phyloP scores from a whole-genome alignment of 2,329 filamentous ascomycete genomes.

The Pseudogymnoascus sp. region DNA sequence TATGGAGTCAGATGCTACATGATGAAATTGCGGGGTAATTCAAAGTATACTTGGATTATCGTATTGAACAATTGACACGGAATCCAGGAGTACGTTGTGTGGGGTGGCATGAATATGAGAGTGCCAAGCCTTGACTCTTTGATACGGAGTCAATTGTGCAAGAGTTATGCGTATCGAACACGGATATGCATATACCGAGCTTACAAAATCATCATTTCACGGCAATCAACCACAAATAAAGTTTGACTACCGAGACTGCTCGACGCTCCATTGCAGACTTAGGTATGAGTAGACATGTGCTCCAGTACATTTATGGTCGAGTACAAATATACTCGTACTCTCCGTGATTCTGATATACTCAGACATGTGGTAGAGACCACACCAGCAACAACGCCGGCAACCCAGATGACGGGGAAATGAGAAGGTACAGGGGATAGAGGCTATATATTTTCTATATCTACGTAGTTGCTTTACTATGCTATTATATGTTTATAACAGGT shows the following conservation, averaged over 20 bases:
- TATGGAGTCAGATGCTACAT: background rate
- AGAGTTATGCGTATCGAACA: background rate
- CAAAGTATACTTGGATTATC: background rate
- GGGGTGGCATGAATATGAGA: background rate
- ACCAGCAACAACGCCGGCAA: background rate
- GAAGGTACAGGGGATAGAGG: background rate
- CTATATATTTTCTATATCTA: background rate
- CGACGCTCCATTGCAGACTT: background rate
- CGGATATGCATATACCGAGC: background rate
- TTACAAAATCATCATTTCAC: background rate
- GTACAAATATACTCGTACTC: background rate
- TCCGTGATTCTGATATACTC: background rate
- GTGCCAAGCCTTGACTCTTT: background rate
- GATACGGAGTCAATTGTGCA: background rate
- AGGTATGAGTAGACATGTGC: background rate
- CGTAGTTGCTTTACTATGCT: background rate
- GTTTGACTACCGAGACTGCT: background rate
- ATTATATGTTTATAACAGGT: background rate
- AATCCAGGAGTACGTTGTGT: background rate
- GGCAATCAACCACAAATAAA: background rate
- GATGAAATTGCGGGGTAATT: background rate
- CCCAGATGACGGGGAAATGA: background rate
- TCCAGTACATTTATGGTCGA: background rate
- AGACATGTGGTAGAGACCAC: background rate
- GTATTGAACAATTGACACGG: background rate